phyloP scores from a whole-genome alignment of 805 yeast genomes.

The Candida palmyrensis region DNA sequence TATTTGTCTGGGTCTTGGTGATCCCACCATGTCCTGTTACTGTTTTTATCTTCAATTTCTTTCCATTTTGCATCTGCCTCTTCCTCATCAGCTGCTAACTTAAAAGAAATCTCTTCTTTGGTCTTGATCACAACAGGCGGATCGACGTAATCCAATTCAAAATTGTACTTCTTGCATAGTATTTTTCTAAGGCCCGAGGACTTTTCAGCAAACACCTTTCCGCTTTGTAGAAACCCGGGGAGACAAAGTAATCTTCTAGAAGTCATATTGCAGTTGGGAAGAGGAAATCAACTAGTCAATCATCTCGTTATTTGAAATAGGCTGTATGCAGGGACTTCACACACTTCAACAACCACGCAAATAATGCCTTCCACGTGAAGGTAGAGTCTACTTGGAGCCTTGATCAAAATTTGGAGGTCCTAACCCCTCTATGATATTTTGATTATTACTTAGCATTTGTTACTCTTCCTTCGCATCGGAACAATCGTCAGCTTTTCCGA shows the following conservation, averaged over 20 bases:
- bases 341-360: too few relatives aligned
- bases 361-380: too few relatives aligned
- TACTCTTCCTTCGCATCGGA: too few relatives aligned
- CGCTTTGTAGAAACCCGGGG: constrained; percentile 37
- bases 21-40: constrained; percentile 37
- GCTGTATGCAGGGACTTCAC: too few relatives aligned
- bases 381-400: too few relatives aligned
- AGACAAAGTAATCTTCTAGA: constrained; percentile 19
- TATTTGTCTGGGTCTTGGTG: constrained; percentile 14
- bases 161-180: constrained; percentile 19
- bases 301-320: too few relatives aligned
- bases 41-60: constrained; percentile 18
- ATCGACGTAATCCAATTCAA: constrained; percentile 28
- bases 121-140: constrained; percentile 23
- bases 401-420: too few relatives aligned
- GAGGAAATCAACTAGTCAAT: too few relatives aligned
- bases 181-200: constrained; percentile 26
- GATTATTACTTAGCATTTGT: too few relatives aligned
- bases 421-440: too few relatives aligned
- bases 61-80: constrained; percentile 27
- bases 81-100: constrained; percentile 17
- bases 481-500: too few relatives aligned
- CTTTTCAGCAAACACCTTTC: constrained; percentile 26
- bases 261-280: too few relatives aligned
- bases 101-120: constrained; percentile 25